These are phyloP conservation scores for Apiosordaria backusii DNA, from an alignment of 495 filamentous ascomycete genomes.

Conservation along the genomic window DNA sequence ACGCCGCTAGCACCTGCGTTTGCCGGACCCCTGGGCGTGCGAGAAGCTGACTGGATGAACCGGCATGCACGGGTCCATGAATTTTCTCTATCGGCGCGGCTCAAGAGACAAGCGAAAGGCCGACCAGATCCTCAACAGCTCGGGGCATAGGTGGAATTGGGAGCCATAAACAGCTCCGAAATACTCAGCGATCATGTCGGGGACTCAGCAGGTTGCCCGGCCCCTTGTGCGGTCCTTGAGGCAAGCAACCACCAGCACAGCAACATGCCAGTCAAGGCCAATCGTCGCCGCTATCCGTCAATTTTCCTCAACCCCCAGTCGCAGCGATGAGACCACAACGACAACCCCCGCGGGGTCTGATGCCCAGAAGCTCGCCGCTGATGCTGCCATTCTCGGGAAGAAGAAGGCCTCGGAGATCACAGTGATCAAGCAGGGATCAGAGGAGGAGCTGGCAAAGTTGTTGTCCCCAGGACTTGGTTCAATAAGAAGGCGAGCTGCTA, in stretches of 20 bases:
- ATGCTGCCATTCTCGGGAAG: conserved; percentile 17
- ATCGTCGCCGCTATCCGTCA: conserved; percentile 35
- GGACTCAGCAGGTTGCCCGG: conserved; percentile 64
- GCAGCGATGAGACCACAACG: conserved; percentile 40
- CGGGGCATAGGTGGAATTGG: conserved; percentile 3
- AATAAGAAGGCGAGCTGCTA: conserved; percentile 73
- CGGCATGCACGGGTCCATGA: conserved; percentile 16
- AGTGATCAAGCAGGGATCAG: conserved; percentile 47
- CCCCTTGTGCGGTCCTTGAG: conserved; percentile 63
- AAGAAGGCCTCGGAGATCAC: conserved; percentile 29
- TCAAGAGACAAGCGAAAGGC: not conserved
- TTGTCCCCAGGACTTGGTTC: conserved; percentile 69
- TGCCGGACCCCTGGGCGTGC: conserved; percentile 15
- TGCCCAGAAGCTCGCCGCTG: conserved; percentile 16
- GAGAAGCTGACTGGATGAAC: conserved; percentile 9
- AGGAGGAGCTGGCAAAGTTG: conserved; percentile 55
- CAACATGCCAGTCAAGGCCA: conserved; percentile 30
- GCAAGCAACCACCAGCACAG: conserved; percentile 35
- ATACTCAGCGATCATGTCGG: conserved; percentile 52
- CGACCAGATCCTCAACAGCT: conserved; percentile 8
- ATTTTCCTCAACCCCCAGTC: conserved; percentile 44
- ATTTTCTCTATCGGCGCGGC: conserved; percentile 13
- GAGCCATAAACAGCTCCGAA: conserved; percentile 8
- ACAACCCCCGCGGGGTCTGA: conserved; percentile 23
- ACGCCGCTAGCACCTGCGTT: conserved; percentile 19